These are phyloP conservation scores for Cudoniella acicularis DNA, from an alignment of 495 filamentous ascomycete species.

Conservation along the genomic window DNA sequence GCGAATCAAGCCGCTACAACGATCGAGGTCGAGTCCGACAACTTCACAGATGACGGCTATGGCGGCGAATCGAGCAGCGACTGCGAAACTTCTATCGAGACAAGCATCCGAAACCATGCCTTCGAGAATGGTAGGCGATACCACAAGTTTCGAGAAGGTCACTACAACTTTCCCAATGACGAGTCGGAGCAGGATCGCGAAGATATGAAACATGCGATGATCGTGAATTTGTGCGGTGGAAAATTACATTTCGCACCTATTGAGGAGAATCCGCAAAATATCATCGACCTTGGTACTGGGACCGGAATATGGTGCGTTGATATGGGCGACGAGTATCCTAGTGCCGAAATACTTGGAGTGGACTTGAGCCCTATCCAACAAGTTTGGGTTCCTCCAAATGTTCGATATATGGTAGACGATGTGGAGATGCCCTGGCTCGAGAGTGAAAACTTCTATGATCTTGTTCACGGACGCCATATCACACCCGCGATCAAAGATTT, in stretches of 20 bases:
- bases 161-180: constrained; percentile 37
- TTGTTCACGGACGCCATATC: constrained; percentile 59
- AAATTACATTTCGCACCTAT: constrained; percentile 43
- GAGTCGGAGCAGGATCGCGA: constrained; percentile 25
- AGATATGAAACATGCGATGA: constrained; percentile 16
- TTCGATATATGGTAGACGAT: constrained; percentile 61
- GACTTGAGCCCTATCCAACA: constrained; percentile 51
- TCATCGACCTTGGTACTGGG: constrained; percentile 32
- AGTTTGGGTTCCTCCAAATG: constrained; percentile 51
- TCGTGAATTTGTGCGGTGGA: constrained; percentile 27
- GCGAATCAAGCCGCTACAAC: constrained; percentile 11
- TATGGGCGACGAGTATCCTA: constrained; percentile 26
- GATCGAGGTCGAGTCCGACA: constrained; percentile 4
- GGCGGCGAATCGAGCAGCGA: not conserved
- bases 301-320: constrained; percentile 36
- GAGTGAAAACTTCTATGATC: constrained; percentile 42
- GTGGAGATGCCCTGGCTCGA: constrained; percentile 56
- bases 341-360: constrained; percentile 34
- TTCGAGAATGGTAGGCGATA: constrained; percentile 57
- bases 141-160: constrained; percentile 50
- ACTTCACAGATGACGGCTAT: not conserved
- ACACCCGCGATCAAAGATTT: constrained; percentile 58
- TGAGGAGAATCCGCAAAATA: constrained; percentile 16
- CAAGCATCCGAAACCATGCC: not conserved
- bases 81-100: not conserved